phyloP scores from a whole-genome alignment of 441 rosid genomes.

The Brassica hybrid region DNA sequence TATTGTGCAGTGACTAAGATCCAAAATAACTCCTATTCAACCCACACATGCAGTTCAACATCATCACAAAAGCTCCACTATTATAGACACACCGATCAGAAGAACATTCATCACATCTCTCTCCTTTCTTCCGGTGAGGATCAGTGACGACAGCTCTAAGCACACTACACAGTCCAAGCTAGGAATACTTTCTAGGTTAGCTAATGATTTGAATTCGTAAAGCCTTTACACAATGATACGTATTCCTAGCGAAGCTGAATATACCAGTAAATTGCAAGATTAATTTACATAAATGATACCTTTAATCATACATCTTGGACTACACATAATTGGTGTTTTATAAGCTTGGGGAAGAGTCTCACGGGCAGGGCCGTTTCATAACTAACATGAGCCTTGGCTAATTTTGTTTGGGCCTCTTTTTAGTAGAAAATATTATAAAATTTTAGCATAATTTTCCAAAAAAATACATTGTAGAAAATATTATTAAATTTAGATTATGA shows the following conservation, averaged over 20 bases:
- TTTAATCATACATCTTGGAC: no score
- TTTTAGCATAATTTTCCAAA: no score
- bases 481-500: no score
- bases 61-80: conserved; percentile 1
- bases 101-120: background rate
- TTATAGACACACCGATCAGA: background rate
- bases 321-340: no score
- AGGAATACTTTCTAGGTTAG: background rate
- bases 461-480: no score
- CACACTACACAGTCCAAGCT: background rate
- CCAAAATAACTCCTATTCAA: background rate
- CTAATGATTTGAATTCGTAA: background rate
- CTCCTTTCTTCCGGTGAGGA: conserved; percentile 1
- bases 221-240: background rate
- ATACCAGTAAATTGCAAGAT: no score
- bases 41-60: background rate
- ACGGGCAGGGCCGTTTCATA: background rate
- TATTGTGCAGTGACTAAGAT: background rate
- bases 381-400: no score
- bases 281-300: background rate
- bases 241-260: background rate
- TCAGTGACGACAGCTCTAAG: background rate
- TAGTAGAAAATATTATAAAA: no score
- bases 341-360: background rate
- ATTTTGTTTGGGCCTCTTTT: no score